Evolutionary conservation across 2,329 filamentous ascomycete species (phyloP).

Genomic region (Zalaria obscura): DNA sequence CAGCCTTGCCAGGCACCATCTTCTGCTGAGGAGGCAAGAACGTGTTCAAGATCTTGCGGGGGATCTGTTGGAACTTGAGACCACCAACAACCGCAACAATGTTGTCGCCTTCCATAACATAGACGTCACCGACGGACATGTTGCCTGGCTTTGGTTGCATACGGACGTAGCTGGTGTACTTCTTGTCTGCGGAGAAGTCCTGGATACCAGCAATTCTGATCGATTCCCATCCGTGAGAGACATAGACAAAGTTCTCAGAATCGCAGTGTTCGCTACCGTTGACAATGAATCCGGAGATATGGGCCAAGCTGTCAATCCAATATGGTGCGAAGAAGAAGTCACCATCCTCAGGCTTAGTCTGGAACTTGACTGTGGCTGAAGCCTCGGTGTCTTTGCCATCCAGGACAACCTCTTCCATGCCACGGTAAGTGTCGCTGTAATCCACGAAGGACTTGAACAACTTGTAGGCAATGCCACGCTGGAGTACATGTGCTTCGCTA

Average conservation of each 20-base stretch:
- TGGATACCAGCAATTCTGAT: constrained; percentile 40
- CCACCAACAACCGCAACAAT: constrained; percentile 45
- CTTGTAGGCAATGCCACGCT: constrained; percentile 67
- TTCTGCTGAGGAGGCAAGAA: constrained; percentile 48
- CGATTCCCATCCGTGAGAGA: constrained; percentile 47
- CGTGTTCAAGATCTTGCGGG: constrained; percentile 51
- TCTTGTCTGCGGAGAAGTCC: constrained; percentile 34
- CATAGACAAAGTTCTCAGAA: constrained; percentile 45
- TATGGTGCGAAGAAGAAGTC: constrained; percentile 45
- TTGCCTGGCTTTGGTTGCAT: constrained; percentile 44
- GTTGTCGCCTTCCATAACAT: constrained; percentile 44
- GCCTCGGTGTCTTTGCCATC: constrained; percentile 42
- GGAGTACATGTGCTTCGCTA: constrained; percentile 57
- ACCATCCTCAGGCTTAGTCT: constrained; percentile 37
- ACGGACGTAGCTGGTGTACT: constrained; percentile 46
- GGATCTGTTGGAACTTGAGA: constrained; percentile 53
- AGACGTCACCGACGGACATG: constrained; percentile 45
- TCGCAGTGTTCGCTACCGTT: constrained; percentile 45
- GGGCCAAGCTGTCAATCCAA: constrained; percentile 44
- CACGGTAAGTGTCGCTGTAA: constrained; percentile 42
- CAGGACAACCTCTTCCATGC: constrained; percentile 44
- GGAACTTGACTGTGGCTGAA: constrained; percentile 39
- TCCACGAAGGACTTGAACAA: constrained; percentile 45
- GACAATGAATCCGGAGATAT: constrained; percentile 46
- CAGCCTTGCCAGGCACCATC: constrained; percentile 14